A percentile compares a stretch with the other conserved stretches of the same genome.
phyloP scores from a whole-genome alignment of 441 rosid species.

The Euphorbia celastroides region DNA sequence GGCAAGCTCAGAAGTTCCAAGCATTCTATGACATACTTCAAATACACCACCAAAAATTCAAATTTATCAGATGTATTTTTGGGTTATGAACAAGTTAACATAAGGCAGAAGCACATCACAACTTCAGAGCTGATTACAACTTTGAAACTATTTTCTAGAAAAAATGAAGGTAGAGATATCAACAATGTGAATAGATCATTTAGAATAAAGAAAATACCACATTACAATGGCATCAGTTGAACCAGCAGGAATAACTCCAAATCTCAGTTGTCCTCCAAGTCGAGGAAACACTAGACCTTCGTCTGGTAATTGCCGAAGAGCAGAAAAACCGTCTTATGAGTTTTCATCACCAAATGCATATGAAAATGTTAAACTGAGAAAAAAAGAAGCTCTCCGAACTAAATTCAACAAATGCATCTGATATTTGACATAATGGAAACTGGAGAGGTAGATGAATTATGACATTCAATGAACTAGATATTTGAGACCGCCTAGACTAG shows the following conservation, averaged over 20 bases:
- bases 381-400: background rate
- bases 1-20: background rate
- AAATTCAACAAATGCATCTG: background rate
- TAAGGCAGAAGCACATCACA: background rate
- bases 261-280: constrained; percentile 47
- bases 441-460: background rate
- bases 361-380: background rate
- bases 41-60: background rate
- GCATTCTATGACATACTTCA: background rate
- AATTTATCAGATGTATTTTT: background rate
- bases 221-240: constrained; percentile 89
- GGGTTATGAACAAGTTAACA: background rate
- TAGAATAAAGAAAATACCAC: constrained; percentile 42
- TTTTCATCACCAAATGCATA: constrained; percentile 3
- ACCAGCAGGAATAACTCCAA: constrained; percentile 91
- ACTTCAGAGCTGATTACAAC: background rate
- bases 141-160: background rate
- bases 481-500: constrained; percentile 1
- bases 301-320: constrained; percentile 31
- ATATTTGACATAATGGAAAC: background rate
- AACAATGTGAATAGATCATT: constrained; percentile 1
- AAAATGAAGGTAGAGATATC: background rate
- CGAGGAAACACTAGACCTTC: constrained; percentile 36
- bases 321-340: constrained; percentile 20
- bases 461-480: background rate